These are phyloP conservation scores for Corymbia calophylla DNA, from an alignment of 441 rosid species.

Conservation along the genomic window DNA sequence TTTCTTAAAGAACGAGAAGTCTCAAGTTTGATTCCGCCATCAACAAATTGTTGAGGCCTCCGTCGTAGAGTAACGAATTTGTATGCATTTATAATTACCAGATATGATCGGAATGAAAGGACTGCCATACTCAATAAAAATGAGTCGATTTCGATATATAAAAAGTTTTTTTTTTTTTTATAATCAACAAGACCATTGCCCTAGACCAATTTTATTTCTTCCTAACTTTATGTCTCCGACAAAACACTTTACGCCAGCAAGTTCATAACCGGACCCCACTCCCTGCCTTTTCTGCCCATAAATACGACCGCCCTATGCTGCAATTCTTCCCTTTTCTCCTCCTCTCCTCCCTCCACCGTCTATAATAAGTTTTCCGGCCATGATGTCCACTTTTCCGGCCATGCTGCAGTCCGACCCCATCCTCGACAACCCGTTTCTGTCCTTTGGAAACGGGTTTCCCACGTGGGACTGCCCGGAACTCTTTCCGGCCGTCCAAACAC, in stretches of 20 bases:
- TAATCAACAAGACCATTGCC: not conserved
- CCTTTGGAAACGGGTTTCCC: constrained; percentile 37
- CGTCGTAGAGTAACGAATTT: not conserved
- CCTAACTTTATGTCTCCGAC: not conserved
- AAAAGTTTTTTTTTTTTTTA: not conserved
- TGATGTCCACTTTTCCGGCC: constrained; percentile 49
- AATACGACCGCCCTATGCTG: constrained; percentile 51
- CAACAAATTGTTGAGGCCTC: not conserved
- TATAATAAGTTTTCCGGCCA: constrained; percentile 15
- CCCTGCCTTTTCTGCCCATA: constrained; percentile 21
- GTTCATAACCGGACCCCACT: constrained; percentile 6
- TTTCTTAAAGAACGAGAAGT: not conserved
- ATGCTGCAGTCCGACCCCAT: constrained; percentile 19
- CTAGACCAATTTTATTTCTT: not conserved
- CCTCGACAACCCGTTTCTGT: constrained; percentile 27
- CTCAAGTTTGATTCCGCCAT: not conserved
- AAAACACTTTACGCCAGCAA: not conserved
- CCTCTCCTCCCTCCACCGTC: constrained; percentile 33
- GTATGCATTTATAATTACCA: not conserved
- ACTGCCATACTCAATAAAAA: not conserved
- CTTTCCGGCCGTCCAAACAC: constrained; percentile 25
- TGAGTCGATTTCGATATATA: not conserved
- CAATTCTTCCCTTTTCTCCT: constrained; percentile 93
- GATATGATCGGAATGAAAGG: not conserved
- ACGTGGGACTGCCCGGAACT: constrained; percentile 56